Conservation (phyloP, 1,284 basidiomycete genomes). For the Ustilago vetiveriae region DNA sequence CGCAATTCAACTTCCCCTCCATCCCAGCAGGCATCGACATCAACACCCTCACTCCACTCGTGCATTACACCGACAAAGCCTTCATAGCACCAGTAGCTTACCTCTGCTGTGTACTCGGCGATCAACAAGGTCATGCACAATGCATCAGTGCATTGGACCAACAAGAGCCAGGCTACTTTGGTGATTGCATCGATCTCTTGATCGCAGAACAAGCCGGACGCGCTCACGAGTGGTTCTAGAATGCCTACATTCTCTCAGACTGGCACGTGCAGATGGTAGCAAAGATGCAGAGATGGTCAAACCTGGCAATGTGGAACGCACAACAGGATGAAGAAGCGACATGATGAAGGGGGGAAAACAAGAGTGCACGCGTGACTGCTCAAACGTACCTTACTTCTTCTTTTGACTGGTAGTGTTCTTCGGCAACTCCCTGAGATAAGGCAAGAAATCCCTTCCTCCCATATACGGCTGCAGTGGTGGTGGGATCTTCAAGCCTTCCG, state of each 20-base stretch:
- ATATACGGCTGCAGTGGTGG: conserved; percentile 91
- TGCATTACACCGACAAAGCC: conserved; percentile 57
- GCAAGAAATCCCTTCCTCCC: conserved; percentile 92
- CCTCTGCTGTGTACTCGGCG: conserved; percentile 54
- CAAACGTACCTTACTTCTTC: conserved; percentile 71
- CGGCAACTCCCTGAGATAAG: conserved; percentile 83
- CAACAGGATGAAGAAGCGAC: too few relatives aligned
- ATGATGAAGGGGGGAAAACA: too few relatives aligned
- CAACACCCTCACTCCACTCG: conserved; percentile 26
- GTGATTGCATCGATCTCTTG: conserved; percentile 58
- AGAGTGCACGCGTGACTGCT: too few relatives aligned
- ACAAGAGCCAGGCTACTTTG: conserved; percentile 54
- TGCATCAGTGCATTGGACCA: conserved; percentile 42
- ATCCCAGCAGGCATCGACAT: conserved; percentile 54
- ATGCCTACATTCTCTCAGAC: not conserved
- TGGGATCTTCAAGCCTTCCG: conserved; percentile 90
- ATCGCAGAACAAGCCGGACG: conserved; percentile 58
- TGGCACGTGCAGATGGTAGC: too few relatives aligned
- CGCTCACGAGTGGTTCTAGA: conserved; percentile 39
- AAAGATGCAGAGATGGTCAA: too few relatives aligned
- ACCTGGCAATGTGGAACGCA: too few relatives aligned
- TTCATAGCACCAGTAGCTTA: conserved; percentile 60
- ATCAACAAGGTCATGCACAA: conserved; percentile 27
- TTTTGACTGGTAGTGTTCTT: conserved; percentile 74
- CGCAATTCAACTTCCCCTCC: conserved; percentile 40